Conservation (phyloP, 192 early-diverging fungal genomes). For the Rhizophlyctis rosea region DNA sequence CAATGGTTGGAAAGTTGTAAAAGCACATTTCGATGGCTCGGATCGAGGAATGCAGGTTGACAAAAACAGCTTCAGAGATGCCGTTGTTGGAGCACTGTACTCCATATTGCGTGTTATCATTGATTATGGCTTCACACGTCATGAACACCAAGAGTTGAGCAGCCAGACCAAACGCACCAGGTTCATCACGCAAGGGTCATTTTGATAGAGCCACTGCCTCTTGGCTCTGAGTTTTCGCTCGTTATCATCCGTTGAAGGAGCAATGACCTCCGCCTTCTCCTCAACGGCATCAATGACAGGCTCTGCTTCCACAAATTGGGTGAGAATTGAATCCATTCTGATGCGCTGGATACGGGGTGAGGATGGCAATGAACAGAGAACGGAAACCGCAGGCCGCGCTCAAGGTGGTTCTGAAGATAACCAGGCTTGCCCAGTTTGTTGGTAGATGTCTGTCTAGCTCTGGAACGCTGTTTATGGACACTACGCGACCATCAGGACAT, state of each 20-base stretch:
- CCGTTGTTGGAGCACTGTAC: constrained; percentile 38
- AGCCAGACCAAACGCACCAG: background rate
- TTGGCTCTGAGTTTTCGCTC: constrained; percentile 5
- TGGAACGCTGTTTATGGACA: no score
- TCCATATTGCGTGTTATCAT: background rate
- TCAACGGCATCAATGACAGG: background rate
- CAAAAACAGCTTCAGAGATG: constrained; percentile 29
- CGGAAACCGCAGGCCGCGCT: no score
- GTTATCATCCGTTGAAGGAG: background rate
- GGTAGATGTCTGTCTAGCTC: no score
- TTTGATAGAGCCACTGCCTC: constrained; percentile 25
- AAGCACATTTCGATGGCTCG: constrained; percentile 54
- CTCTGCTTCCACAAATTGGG: background rate
- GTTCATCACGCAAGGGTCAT: constrained; percentile 26
- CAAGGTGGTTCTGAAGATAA: no score
- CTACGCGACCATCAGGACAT: no score
- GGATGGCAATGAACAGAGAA: no score
- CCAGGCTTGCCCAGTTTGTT: no score
- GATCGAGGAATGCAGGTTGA: constrained; percentile 17
- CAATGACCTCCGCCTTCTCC: background rate
- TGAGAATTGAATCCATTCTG: background rate
- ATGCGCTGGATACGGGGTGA: no score
- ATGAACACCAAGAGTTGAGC: background rate
- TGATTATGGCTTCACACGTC: background rate
- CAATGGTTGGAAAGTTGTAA: constrained; percentile 47